phyloP scores from a whole-genome alignment of 495 filamentous ascomycete genomes.

The Rhypophila decipiens region DNA sequence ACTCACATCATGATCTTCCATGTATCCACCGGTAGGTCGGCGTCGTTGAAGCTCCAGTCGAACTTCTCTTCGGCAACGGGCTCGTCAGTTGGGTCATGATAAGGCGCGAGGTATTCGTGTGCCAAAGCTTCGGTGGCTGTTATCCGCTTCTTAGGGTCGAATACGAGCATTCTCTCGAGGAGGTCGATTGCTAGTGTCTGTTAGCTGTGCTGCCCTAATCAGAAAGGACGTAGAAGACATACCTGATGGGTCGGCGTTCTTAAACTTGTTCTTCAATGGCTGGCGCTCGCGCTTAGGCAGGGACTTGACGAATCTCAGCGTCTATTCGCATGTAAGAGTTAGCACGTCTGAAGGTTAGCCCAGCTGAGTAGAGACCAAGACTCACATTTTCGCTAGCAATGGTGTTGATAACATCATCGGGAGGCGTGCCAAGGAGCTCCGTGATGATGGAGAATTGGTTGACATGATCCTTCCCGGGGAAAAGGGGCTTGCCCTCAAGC shows the following conservation, averaged over 20 bases:
- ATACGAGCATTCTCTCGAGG: slow-evolving; percentile 94
- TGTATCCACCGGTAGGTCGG: slow-evolving; percentile 95
- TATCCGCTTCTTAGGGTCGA: slow-evolving; percentile 89
- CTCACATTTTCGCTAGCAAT: slow-evolving; percentile 97
- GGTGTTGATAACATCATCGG: slow-evolving; percentile 95
- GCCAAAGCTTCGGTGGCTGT: slow-evolving; percentile 77
- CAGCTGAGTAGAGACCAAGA: background rate
- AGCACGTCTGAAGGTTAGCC: background rate
- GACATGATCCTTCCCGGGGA: slow-evolving; percentile 98
- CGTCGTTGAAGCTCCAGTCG: slow-evolving; percentile 99
- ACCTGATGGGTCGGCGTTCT: slow-evolving; percentile 91
- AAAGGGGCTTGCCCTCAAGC: slow-evolving; percentile 96
- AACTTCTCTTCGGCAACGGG: slow-evolving; percentile 96
- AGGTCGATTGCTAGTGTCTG: slow-evolving; percentile 73
- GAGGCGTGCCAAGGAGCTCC: slow-evolving; percentile 93
- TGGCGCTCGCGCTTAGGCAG: slow-evolving; percentile 93
- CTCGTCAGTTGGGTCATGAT: slow-evolving; percentile 96
- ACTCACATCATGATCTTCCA: slow-evolving; percentile 99
- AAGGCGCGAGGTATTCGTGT: slow-evolving; percentile 90
- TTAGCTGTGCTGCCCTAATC: slow-evolving; percentile 2
- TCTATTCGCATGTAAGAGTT: slow-evolving; percentile 48
- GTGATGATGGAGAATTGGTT: slow-evolving; percentile 99
- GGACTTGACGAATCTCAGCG: slow-evolving; percentile 93
- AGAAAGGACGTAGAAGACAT: slow-evolving; percentile 12
- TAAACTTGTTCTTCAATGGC: slow-evolving; percentile 86